Percentiles rank a stretch among this genome's conserved stretches.
phyloP scores from a whole-genome alignment of 2,329 filamentous ascomycete species.

The Fusarium ambrosium region DNA sequence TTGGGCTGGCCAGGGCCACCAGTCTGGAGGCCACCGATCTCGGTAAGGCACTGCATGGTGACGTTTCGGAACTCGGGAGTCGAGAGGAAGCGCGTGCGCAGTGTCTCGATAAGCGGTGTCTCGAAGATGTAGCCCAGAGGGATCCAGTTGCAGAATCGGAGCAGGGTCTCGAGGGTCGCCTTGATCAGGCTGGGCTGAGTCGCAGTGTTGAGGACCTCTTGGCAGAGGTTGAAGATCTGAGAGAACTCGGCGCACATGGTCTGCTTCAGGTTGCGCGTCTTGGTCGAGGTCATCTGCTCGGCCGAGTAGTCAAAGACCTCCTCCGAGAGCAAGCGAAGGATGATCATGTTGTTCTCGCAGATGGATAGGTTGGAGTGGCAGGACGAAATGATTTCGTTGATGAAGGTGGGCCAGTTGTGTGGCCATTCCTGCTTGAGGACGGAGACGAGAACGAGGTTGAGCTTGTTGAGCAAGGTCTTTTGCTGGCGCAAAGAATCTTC shows the following conservation, averaged over 20 bases:
- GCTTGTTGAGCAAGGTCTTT: conserved; percentile 94
- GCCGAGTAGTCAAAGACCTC: conserved; percentile 99
- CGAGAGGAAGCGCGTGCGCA: conserved; percentile 92
- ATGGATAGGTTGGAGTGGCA: conserved; percentile 96
- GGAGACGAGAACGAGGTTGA: conserved; percentile 96
- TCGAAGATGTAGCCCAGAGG: conserved; percentile 99
- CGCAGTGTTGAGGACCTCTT: conserved; percentile 92
- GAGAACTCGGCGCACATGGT: conserved; percentile 99
- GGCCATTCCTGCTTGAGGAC: conserved; percentile 99
- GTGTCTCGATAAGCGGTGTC: conserved; percentile 93
- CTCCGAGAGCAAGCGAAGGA: conserved; percentile 93
- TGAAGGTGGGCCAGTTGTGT: conserved; percentile 99
- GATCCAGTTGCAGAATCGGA: conserved; percentile 99
- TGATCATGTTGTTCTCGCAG: conserved; percentile 99
- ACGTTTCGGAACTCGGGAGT: conserved; percentile 96
- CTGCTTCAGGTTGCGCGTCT: conserved; percentile 96
- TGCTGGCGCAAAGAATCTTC: conserved; percentile 89
- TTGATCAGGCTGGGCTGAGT: conserved; percentile 91
- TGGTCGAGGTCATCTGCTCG: conserved; percentile 98
- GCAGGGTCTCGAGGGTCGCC: conserved; percentile 94
- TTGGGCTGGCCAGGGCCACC: conserved; percentile 75
- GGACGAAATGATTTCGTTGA: conserved; percentile 98
- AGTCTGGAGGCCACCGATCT: conserved; percentile 94
- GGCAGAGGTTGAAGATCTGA: conserved; percentile 97
- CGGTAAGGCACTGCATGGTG: conserved; percentile 95